These are phyloP conservation scores for Oryza brachyantha DNA, from an alignment of 176 grass and related monocot genomes.

Conservation along the genomic window DNA sequence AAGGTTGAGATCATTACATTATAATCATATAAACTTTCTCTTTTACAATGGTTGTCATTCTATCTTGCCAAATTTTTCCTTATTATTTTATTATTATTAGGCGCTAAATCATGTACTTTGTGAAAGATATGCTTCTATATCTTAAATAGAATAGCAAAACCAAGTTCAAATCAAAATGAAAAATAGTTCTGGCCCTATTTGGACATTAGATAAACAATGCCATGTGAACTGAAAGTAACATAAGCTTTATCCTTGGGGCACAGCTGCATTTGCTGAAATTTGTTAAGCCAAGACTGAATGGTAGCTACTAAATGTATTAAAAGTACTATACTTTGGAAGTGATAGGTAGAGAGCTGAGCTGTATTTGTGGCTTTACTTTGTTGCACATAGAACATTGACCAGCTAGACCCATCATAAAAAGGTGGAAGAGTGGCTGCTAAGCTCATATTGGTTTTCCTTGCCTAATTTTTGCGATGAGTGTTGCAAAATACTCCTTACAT, in stretches of 20 bases:
- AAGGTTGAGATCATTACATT: neutral
- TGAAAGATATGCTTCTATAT: neutral
- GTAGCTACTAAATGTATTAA: conserved; percentile 8
- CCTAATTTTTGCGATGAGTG: neutral
- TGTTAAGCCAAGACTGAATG: conserved; percentile 4
- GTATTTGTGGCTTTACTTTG: neutral
- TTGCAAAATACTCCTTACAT: neutral
- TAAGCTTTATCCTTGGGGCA: neutral
- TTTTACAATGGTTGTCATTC: neutral
- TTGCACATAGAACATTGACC: neutral
- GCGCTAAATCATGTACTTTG: neutral
- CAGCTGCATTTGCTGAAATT: neutral
- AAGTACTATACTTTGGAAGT: neutral
- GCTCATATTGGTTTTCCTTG: neutral
- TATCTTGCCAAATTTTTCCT: neutral
- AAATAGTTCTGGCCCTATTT: neutral
- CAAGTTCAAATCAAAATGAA: conserved; percentile 6
- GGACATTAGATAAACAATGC: neutral
- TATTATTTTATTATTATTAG: conserved; percentile 7
- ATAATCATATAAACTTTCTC: neutral
- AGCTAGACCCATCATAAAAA: conserved; percentile 22
- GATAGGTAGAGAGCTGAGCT: conserved; percentile 3
- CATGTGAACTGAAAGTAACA: conserved; percentile 1
- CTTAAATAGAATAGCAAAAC: neutral
- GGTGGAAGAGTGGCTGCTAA: conserved; percentile 31